Evolutionary conservation across 768 basidiomycete genomes (phyloP).

Genomic region (Trametes punicea): DNA sequence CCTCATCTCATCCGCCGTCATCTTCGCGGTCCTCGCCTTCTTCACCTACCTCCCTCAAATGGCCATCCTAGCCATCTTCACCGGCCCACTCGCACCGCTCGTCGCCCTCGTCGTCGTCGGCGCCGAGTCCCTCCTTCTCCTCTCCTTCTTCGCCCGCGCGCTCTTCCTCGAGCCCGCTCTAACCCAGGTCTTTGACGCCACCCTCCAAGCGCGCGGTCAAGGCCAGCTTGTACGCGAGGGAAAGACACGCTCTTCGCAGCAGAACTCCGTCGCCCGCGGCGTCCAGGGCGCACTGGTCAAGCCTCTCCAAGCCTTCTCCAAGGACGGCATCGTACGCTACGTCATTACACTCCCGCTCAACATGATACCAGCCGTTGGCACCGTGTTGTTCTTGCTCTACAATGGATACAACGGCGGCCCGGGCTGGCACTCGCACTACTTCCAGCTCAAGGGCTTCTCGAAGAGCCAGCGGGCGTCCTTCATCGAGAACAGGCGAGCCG

Average conservation of each 20-base stretch:
- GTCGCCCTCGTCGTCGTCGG: conserved; percentile 38
- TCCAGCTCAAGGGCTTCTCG: conserved; percentile 60
- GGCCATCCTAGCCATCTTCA: conserved; percentile 57
- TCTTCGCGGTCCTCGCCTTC: conserved; percentile 46
- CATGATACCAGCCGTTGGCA: conserved; percentile 62
- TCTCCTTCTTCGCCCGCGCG: conserved; percentile 43
- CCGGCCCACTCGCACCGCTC: conserved; percentile 61
- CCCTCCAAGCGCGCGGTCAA: conserved; percentile 41
- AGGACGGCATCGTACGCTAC: conserved; percentile 51
- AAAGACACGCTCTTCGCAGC: conserved; percentile 30
- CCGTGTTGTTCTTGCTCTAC: conserved; percentile 55
- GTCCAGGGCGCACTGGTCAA: conserved; percentile 47
- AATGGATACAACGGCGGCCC: conserved; percentile 49
- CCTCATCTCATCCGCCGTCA: conserved; percentile 35
- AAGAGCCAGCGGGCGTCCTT: conserved; percentile 41
- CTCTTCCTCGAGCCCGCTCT: conserved; percentile 43
- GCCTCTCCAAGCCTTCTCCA: conserved; percentile 43
- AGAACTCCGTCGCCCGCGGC: conserved; percentile 38
- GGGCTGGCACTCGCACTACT: conserved; percentile 61
- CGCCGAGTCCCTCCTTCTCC: conserved; percentile 39
- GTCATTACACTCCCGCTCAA: conserved; percentile 65
- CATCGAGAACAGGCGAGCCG: conserved; percentile 47
- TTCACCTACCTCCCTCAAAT: conserved; percentile 67
- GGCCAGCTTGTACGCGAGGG: conserved; percentile 34
- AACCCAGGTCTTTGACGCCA: conserved; percentile 46